Evolutionary conservation across 768 basidiomycete genomes (phyloP).

Genomic region (Pleurotus djamor): DNA sequence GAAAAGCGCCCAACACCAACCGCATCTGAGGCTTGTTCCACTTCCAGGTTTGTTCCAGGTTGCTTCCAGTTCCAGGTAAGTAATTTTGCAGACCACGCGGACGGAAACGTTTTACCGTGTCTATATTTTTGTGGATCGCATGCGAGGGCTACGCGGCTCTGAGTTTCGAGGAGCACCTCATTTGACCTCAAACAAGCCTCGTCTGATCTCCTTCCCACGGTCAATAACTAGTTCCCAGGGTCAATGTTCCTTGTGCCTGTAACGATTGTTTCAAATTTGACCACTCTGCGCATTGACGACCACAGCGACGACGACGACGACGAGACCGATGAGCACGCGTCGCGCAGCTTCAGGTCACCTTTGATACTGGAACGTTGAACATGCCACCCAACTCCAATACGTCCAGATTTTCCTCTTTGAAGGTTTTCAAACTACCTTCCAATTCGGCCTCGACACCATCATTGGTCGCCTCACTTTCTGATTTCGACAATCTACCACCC

Average conservation of each 20-base stretch:
- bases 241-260: neutral
- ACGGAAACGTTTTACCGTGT: too few species aligned
- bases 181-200: too few species aligned
- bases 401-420: constrained; percentile 14
- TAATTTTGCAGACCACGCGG: too few species aligned
- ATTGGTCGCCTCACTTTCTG: neutral
- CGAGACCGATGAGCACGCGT: neutral
- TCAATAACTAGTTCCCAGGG: neutral
- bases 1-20: too few species aligned
- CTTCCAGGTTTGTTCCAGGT: too few species aligned
- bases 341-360: neutral
- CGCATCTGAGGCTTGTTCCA: too few species aligned
- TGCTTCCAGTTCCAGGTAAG: too few species aligned
- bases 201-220: too few species aligned
- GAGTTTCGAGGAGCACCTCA: too few species aligned
- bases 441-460: constrained; percentile 1
- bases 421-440: constrained; percentile 10
- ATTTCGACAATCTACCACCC: constrained; percentile 35
- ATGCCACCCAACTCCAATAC: neutral
- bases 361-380: neutral
- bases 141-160: too few species aligned
- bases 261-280: neutral
- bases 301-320: neutral
- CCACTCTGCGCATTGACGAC: neutral
- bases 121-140: too few species aligned